A percentile compares a stretch with the other conserved stretches of the same genome.
These are phyloP conservation scores for Collybiopsis confluens DNA, from an alignment of 768 basidiomycete genomes.

Conservation along the genomic window DNA sequence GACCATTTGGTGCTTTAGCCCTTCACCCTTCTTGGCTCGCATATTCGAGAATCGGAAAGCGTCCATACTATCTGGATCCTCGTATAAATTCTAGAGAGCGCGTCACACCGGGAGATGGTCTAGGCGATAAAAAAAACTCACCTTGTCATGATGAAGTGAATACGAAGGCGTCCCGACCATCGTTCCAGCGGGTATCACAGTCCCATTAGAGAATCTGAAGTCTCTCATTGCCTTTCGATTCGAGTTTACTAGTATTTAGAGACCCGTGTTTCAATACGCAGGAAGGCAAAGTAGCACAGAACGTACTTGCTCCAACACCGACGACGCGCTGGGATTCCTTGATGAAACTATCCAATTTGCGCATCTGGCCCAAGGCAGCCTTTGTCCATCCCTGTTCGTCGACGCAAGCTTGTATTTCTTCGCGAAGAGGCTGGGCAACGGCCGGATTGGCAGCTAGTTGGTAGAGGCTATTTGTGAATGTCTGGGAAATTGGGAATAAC, in stretches of 20 bases:
- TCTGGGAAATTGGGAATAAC: neutral
- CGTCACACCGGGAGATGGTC: no score
- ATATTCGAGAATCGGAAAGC: conserved; percentile 9
- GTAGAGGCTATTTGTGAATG: conserved; percentile 17
- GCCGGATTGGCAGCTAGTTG: conserved; percentile 16
- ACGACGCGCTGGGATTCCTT: conserved; percentile 25
- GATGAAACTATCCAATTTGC: conserved; percentile 13
- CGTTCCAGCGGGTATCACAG: conserved; percentile 10
- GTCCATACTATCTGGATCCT: conserved; percentile 1
- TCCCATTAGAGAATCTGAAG: conserved; percentile 15
- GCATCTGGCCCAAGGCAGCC: conserved; percentile 25
- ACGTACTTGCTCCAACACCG: conserved; percentile 13
- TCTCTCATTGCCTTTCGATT: conserved; percentile 8
- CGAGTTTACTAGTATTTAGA: conserved; percentile 5
- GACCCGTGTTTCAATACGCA: conserved; percentile 12
- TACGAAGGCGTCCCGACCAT: conserved; percentile 6
- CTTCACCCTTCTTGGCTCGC: conserved; percentile 3
- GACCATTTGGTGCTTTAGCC: conserved; percentile 12
- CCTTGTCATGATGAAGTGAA: conserved; percentile 11
- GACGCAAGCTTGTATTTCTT: conserved; percentile 20
- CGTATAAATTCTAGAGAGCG: neutral
- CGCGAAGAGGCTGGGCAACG: conserved; percentile 17
- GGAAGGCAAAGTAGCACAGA: neutral
- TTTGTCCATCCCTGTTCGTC: conserved; percentile 28
- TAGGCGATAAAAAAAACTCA: neutral